Evolutionary conservation across 2,329 filamentous ascomycete genomes (phyloP).

Genomic region (Dothistroma pini): DNA sequence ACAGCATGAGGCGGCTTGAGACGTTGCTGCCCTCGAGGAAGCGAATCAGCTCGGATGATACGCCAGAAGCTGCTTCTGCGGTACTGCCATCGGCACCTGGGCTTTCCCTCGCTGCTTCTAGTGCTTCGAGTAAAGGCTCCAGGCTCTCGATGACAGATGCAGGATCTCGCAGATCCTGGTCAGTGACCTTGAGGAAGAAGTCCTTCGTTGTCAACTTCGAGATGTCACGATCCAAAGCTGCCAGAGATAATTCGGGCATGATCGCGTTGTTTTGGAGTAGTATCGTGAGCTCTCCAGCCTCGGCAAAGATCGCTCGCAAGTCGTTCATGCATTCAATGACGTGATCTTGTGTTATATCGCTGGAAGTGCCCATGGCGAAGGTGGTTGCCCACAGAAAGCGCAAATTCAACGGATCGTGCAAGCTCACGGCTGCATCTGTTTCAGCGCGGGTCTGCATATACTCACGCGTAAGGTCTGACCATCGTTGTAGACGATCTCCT

Average conservation of each 20-base stretch:
- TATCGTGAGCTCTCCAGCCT: constrained; percentile 50
- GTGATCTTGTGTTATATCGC: constrained; percentile 56
- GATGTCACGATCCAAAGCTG: constrained; percentile 85
- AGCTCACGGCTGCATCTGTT: constrained; percentile 10
- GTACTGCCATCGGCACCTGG: background rate
- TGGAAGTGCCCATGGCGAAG: constrained; percentile 57
- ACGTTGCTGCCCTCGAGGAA: constrained; percentile 80
- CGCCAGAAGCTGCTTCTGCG: constrained; percentile 2
- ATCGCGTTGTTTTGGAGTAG: constrained; percentile 76
- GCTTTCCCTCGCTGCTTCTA: constrained; percentile 28
- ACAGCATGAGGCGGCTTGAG: constrained; percentile 79
- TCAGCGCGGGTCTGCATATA: constrained; percentile 44
- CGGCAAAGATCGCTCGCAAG: constrained; percentile 53
- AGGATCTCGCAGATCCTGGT: constrained; percentile 74
- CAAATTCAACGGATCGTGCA: constrained; percentile 46
- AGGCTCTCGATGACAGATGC: constrained; percentile 83
- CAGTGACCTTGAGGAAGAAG: constrained; percentile 88
- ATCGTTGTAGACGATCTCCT: constrained; percentile 57
- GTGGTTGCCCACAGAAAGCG: constrained; percentile 66
- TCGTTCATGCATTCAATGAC: constrained; percentile 61
- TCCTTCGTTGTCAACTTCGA: constrained; percentile 93
- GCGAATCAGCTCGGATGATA: constrained; percentile 71
- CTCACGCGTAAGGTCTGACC: constrained; percentile 56
- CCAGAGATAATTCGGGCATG: constrained; percentile 80
- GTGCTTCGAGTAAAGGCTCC: constrained; percentile 80